Evolutionary conservation across 2,329 filamentous ascomycete species (phyloP).

Genomic region (Cordyceps farinosa): DNA sequence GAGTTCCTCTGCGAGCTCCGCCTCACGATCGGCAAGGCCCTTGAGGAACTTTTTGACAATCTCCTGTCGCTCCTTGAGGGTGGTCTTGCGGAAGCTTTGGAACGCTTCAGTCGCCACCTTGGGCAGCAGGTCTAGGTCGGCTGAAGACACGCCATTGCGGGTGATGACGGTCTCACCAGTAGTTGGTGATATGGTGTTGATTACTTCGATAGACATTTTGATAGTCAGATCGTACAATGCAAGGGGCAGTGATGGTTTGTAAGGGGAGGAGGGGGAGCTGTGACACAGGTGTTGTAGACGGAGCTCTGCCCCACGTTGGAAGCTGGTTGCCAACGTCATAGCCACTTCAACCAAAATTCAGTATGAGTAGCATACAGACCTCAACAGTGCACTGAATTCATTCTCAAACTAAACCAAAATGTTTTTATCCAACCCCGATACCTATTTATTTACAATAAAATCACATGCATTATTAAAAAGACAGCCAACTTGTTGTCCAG

Average conservation of each 20-base stretch:
- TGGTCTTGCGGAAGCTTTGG: slow-evolving; percentile 69
- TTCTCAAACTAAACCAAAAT: too few species aligned
- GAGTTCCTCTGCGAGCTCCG: slow-evolving; percentile 78
- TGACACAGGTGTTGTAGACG: neutral
- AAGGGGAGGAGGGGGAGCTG: neutral
- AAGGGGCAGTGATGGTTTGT: neutral
- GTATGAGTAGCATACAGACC: neutral
- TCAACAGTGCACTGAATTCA: neutral
- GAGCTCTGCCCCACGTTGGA: neutral
- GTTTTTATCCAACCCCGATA: too few species aligned
- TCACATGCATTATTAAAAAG: neutral
- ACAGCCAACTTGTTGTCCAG: neutral
- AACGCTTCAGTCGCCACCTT: slow-evolving; percentile 71
- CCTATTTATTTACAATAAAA: neutral
- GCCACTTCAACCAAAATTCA: neutral
- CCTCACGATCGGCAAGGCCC: slow-evolving; percentile 65
- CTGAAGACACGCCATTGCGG: slow-evolving; percentile 67
- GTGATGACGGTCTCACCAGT: slow-evolving; percentile 83
- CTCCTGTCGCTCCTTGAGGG: slow-evolving; percentile 69
- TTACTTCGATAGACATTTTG: slow-evolving; percentile 60
- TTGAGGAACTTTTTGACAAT: slow-evolving; percentile 79
- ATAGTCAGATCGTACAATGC: neutral
- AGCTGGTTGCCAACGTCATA: slow-evolving; percentile 1
- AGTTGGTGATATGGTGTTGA: slow-evolving; percentile 82
- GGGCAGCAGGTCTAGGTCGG: slow-evolving; percentile 70